A percentile compares a stretch with the other conserved stretches of the same genome.
phyloP scores from a whole-genome alignment of 2,329 filamentous ascomycete species.

The Ascosphaera pollenicola region DNA sequence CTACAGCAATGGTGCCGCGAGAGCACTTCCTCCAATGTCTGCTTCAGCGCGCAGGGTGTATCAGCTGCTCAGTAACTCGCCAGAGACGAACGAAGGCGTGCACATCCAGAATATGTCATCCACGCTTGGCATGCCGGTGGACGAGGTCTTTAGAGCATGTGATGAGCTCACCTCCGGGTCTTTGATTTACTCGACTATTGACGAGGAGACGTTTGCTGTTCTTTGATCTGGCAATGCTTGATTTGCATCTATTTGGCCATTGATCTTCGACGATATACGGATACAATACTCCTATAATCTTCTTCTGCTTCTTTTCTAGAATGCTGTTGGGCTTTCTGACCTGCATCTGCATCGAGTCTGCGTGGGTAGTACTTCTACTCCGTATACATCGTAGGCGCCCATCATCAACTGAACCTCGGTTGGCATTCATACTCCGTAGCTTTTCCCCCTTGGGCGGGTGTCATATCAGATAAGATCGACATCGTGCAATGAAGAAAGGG shows the following conservation, averaged over 20 bases:
- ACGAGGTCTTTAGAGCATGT: conserved; percentile 52
- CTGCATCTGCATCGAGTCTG: too few species aligned
- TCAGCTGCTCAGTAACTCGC: conserved; percentile 40
- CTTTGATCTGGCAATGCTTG: conserved; percentile 33
- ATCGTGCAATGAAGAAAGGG: too few species aligned
- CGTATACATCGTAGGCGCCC: too few species aligned
- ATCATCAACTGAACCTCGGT: too few species aligned
- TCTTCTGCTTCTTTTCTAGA: too few species aligned
- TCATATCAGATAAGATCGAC: too few species aligned
- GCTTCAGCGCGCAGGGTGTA: conserved; percentile 46
- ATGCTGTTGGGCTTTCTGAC: too few species aligned
- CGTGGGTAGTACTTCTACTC: too few species aligned
- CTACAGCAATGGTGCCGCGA: conserved; percentile 16
- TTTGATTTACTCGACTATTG: conserved; percentile 71
- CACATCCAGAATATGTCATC: conserved; percentile 58
- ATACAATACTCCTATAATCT: too few species aligned
- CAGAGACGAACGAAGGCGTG: conserved; percentile 60
- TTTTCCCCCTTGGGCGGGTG: too few species aligned
- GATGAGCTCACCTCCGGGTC: conserved; percentile 58
- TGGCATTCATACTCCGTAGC: too few species aligned
- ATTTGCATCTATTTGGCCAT: background rate
- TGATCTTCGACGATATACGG: background rate
- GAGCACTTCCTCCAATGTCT: conserved; percentile 27
- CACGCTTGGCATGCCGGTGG: conserved; percentile 39
- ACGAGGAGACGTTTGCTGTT: conserved; percentile 81